A percentile compares a stretch with the other conserved stretches of the same genome.
Conservation (phyloP, 2,329 filamentous ascomycete species). For the Lachnellula hyalina region DNA sequence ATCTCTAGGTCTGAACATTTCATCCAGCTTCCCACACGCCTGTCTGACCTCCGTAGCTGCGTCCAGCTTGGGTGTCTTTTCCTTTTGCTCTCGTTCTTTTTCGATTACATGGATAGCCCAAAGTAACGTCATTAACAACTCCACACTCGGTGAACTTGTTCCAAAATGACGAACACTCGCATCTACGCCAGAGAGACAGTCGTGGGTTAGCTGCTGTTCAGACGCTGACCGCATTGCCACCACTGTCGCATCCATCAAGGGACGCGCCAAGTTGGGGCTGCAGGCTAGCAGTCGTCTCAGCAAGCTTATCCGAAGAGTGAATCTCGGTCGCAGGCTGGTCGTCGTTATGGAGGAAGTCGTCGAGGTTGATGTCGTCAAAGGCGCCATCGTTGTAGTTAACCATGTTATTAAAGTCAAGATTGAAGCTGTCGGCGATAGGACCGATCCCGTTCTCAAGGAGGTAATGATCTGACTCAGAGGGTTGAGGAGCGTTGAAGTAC, state of each 20-base stretch:
- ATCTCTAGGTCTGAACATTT: constrained; percentile 23
- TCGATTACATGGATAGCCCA: constrained; percentile 30
- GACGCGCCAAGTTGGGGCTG: constrained; percentile 71
- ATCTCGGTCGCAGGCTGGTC: constrained; percentile 30
- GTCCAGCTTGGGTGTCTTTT: constrained; percentile 22
- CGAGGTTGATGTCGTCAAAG: constrained; percentile 47
- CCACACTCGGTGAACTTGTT: constrained; percentile 24
- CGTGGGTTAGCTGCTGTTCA: constrained; percentile 37
- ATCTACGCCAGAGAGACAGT: constrained; percentile 29
- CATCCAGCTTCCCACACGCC: constrained; percentile 22
- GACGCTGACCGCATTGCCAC: constrained; percentile 66
- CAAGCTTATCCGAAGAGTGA: constrained; percentile 32
- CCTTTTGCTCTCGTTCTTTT: constrained; percentile 19
- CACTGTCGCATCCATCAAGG: constrained; percentile 68
- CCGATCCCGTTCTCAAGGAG: constrained; percentile 71
- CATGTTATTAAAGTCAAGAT: constrained; percentile 64
- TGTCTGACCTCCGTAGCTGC: constrained; percentile 27
- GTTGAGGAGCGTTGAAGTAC: constrained; percentile 64
- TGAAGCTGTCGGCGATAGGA: constrained; percentile 64
- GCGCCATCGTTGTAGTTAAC: constrained; percentile 54
- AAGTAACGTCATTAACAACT: constrained; percentile 30
- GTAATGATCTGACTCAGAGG: constrained; percentile 67
- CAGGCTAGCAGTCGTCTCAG: constrained; percentile 56
- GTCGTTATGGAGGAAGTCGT: constrained; percentile 50
- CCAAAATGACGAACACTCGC: constrained; percentile 21